phyloP scores from a whole-genome alignment of 2,329 filamentous ascomycete species.

The Esteya vermicola region DNA sequence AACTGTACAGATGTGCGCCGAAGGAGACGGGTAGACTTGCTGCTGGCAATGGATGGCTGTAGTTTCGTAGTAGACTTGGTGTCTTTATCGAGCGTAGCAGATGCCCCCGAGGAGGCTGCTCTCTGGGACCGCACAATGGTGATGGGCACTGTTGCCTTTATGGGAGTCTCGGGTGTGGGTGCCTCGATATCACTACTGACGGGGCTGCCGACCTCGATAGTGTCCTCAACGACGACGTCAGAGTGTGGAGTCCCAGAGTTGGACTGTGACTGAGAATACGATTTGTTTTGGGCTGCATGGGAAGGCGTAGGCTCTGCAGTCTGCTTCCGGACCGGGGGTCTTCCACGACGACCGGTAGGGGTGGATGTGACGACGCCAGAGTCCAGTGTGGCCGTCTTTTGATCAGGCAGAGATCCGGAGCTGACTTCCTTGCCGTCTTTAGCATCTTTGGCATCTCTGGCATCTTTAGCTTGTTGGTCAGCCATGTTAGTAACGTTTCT shows the following conservation, averaged over 20 bases:
- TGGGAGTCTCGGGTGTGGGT: not conserved
- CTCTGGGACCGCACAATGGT: not conserved
- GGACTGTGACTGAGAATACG: not conserved
- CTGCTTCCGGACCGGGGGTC: too few relatives aligned
- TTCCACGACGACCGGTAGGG: too few relatives aligned
- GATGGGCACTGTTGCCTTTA: not conserved
- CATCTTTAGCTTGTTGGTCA: too few relatives aligned
- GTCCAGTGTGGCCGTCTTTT: not conserved
- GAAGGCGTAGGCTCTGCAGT: too few relatives aligned
- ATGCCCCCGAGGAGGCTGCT: not conserved
- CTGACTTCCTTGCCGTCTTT: too few relatives aligned
- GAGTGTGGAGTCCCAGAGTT: slow-evolving; percentile 12
- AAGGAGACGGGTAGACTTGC: not conserved
- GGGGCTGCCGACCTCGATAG: slow-evolving; percentile 37
- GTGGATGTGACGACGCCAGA: not conserved
- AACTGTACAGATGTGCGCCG: not conserved
- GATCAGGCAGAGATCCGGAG: too few relatives aligned
- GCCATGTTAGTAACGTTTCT: too few relatives aligned
- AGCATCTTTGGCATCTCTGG: too few relatives aligned
- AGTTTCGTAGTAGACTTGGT: not conserved
- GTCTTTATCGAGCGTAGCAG: not conserved
- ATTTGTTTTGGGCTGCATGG: too few relatives aligned
- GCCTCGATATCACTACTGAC: slow-evolving; percentile 16
- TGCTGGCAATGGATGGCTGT: not conserved
- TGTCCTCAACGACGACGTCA: slow-evolving; percentile 38